Conservation (phyloP, 345 rosid species). For the Brassica carinata region DNA sequence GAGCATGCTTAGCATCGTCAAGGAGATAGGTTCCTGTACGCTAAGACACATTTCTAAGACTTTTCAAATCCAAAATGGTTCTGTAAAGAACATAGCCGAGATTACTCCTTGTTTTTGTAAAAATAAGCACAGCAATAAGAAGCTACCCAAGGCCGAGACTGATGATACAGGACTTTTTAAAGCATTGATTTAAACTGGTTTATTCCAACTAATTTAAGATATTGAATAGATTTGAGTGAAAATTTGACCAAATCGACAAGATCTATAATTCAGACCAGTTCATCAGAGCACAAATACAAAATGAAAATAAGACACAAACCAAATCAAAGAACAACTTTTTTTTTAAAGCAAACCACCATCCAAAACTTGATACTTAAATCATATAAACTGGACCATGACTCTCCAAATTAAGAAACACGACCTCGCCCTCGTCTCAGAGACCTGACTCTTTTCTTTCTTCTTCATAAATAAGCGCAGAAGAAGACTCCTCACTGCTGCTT, state of each 20-base stretch:
- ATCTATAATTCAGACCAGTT: constrained; percentile 15
- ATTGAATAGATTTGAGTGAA: background rate
- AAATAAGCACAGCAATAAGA: too few relatives aligned
- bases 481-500: constrained; percentile 74
- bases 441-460: background rate
- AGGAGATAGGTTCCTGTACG: too few relatives aligned
- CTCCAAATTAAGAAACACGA: constrained; percentile 14
- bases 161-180: too few relatives aligned
- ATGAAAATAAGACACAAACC: constrained; percentile 23
- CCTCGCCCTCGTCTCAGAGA: constrained; percentile 4
- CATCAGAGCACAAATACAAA: constrained; percentile 20
- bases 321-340: constrained; percentile 21
- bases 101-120: background rate
- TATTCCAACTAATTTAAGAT: too few relatives aligned
- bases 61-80: background rate
- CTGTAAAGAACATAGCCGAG: background rate
- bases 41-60: too few relatives aligned
- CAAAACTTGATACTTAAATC: constrained; percentile 53
- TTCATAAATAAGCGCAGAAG: background rate
- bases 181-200: too few relatives aligned
- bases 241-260: background rate
- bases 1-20: background rate
- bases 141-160: too few relatives aligned
- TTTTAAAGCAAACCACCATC: constrained; percentile 38
- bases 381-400: constrained; percentile 38